Evolutionary conservation across 169 alveolate genomes (phyloP).

Genomic region (Cryptosporidium bovis): DNA sequence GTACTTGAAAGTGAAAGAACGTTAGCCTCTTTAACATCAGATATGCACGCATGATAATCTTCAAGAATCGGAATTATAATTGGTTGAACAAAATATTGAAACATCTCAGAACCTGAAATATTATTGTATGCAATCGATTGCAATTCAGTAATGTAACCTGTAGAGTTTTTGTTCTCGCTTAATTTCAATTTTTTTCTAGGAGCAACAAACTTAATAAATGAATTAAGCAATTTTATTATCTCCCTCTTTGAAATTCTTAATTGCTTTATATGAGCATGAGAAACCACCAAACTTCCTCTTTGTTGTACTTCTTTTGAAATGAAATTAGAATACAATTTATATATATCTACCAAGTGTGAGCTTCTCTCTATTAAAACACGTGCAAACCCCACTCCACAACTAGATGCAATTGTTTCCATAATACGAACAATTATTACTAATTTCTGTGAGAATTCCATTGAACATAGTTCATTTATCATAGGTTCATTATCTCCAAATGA

Average conservation of each 20-base stretch:
- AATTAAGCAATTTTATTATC: slow-evolving; percentile 44
- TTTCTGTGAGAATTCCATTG: slow-evolving; percentile 56
- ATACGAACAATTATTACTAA: slow-evolving; percentile 37
- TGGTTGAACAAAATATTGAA: slow-evolving; percentile 51
- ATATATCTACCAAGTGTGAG: slow-evolving; percentile 22
- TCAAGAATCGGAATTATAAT: slow-evolving; percentile 49
- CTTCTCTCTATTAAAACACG: slow-evolving; percentile 68
- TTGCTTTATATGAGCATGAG: slow-evolving; percentile 61
- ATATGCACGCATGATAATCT: slow-evolving; percentile 44
- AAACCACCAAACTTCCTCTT: slow-evolving; percentile 30
- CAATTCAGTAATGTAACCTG: slow-evolving; percentile 42
- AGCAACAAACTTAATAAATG: slow-evolving; percentile 52
- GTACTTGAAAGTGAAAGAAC: slow-evolving; percentile 40
- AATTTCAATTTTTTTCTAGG: slow-evolving; percentile 64
- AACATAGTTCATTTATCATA: slow-evolving; percentile 27
- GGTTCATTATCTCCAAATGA: slow-evolving; percentile 18
- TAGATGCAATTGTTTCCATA: slow-evolving; percentile 73
- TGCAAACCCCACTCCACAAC: slow-evolving; percentile 67
- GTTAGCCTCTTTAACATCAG: slow-evolving; percentile 50
- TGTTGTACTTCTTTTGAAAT: slow-evolving; percentile 37
- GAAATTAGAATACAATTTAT: slow-evolving; percentile 38
- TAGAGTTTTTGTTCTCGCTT: slow-evolving; percentile 23
- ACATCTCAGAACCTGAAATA: slow-evolving; percentile 66
- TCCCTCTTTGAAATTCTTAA: slow-evolving; percentile 63
- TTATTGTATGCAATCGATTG: slow-evolving; percentile 28